Conservation (phyloP, 176 grass and related monocot genomes). For the Cymbopogon citratus region DNA sequence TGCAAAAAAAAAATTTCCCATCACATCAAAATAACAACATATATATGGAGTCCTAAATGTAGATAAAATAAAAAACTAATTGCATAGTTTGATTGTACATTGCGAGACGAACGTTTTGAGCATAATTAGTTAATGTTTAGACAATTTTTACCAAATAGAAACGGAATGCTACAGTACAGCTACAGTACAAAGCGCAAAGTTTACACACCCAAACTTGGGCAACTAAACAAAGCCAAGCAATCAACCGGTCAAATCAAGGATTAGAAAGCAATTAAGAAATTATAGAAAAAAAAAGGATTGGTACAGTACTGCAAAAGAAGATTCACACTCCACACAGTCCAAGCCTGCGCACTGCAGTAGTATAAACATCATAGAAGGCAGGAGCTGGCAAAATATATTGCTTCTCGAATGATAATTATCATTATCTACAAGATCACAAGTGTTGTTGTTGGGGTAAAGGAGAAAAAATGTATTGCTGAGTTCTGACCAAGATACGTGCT, state of each 20-base stretch:
- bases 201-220: too few species aligned
- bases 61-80: too few species aligned
- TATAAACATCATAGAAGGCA: conserved; percentile 24
- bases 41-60: too few species aligned
- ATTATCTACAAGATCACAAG: background rate
- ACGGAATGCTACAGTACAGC: too few species aligned
- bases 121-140: too few species aligned
- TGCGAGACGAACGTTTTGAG: too few species aligned
- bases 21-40: too few species aligned
- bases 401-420: conserved; percentile 23
- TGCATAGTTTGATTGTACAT: too few species aligned
- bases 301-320: background rate
- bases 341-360: background rate
- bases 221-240: too few species aligned
- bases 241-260: background rate
- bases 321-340: background rate
- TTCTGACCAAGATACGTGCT: conserved; percentile 16
- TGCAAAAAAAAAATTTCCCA: too few species aligned
- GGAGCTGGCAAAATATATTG: background rate
- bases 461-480: background rate
- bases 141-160: too few species aligned
- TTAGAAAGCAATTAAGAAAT: background rate
- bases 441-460: background rate
- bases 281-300: background rate
- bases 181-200: too few species aligned